phyloP scores from a whole-genome alignment of 225 moss, liverwort and hornwort genomes.

The Marchantia polymorpha region DNA sequence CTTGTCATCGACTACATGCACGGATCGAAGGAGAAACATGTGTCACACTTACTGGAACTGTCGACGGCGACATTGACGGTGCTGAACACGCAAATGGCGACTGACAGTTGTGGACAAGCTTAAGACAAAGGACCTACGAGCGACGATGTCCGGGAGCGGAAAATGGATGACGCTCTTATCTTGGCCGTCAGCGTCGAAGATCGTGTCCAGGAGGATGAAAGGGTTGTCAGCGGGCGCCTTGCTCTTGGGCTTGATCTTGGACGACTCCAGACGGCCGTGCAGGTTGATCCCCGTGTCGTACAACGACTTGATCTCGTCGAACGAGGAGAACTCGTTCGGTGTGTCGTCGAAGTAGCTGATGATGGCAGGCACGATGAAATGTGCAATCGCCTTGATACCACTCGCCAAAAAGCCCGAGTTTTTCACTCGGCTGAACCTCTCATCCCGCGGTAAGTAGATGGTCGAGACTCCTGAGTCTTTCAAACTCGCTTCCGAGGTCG shows the following conservation, averaged over 20 bases:
- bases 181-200: slow-evolving; percentile 6
- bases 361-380: slow-evolving; percentile 11
- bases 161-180: slow-evolving; percentile 6
- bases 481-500: background rate
- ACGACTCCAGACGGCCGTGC: background rate
- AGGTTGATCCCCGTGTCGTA: slow-evolving; percentile 18
- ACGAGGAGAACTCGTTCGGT: slow-evolving; percentile 15
- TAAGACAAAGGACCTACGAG: background rate
- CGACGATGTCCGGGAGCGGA: slow-evolving; percentile 7
- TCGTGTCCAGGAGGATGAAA: slow-evolving; percentile 2
- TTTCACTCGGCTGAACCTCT: slow-evolving; percentile 20
- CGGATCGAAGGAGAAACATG: background rate
- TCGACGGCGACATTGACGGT: background rate
- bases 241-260: background rate
- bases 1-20: background rate
- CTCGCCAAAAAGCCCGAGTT: background rate
- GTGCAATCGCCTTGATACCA: background rate
- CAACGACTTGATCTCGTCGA: background rate
- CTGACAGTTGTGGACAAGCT: background rate
- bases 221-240: background rate
- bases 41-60: too few relatives aligned
- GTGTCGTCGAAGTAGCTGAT: background rate
- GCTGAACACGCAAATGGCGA: background rate
- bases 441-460: slow-evolving; percentile 24
- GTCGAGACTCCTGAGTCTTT: background rate